Base-by-base conservation (phyloP, 768 basidiomycete genomes). In the Agrocybe pediades region DNA sequence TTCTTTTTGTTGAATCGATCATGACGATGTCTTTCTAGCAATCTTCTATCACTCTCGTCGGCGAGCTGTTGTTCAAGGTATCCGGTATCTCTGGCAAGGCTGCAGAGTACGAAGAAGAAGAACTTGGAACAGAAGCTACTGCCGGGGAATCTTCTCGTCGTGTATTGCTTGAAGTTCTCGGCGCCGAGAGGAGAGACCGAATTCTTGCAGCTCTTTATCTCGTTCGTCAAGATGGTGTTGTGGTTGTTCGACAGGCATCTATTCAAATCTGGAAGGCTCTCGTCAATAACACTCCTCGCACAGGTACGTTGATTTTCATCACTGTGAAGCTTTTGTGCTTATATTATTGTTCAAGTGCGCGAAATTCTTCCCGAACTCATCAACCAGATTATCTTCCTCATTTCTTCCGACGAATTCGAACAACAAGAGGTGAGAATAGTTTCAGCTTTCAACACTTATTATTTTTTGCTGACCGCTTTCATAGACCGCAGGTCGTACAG, bases 251-350 rank as follows among this genome's bases (percentile, higher is more conserved):
- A 36, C 91, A 93, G 66, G 85, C 93, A 2, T 91, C 95, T 0
- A 84, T 96, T 41, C 93, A 93, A 53, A 97, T 98, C 58, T 99
- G 97, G 97, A 98, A 98, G 72, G 96, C 94, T 3, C 78, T 98
- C 57, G 95, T 99, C 9, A 84, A 93, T 68, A 98, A 96, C 62
- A 96, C 94, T 0, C 95, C 93, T 5, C 79, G 88, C 41, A 96
- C 94, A 59, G 88, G 93, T 93, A 65, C 74, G 20, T 47, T 13
- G 16, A 17, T 45, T 45, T 27, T 48, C 29, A 26, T 19, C 9
- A 9, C 15, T 25, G 8, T 9, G 3, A 24, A 30, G 20, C 27
- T 23, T 15, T 17, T 30, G 48, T 21, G 9, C 56, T 62, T 26
- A 57, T 25, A 13, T 23, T 58, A 48, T 8, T 62, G 3, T 36